Evolutionary conservation across 2,329 filamentous ascomycete genomes (phyloP), one percentile per base, ranked within the genome.

Genomic region (Alternaria gansuensis): DNA sequence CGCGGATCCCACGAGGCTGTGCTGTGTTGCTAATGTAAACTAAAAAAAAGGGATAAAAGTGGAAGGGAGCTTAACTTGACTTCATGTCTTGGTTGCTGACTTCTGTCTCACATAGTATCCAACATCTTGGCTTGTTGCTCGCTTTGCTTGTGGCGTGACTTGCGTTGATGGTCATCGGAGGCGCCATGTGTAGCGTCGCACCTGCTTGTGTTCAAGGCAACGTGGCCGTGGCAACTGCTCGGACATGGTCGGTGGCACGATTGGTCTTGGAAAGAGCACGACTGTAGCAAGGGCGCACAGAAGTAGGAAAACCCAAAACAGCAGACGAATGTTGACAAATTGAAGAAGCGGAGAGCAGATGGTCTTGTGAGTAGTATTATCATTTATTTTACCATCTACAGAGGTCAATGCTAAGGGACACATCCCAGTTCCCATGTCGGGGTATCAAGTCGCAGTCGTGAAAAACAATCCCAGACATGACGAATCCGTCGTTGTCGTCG

Each of bases 401-500:
- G 56, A 54, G 50, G 55, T 52, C 51, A 62, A 59, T 56, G 58
- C 43, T 40, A 41, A 59, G 28, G 45, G 31, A 33, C 51, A 60
- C 61, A 55, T 65, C 57, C 56, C 62, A 57, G 29, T 46, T 61
- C 63, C 63, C 56, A 34, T 54, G 56, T 58, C 48, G 71, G 73
- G 73, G 73, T 75, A 75, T 76, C 71, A 69, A 70, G 66, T 67
- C 69, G 64, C 70, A 58, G 69, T 63, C 64, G 59, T 52, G 63
- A 66, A 63, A 63, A 53, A 57, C 63, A 50, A 64, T 40, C 51
- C 53, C 56, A 29, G 60, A 62, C 68, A 63, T 67, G 62, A 65
- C 58, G 54, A 62, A 48, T 58, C 52, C 37, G 41, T 71, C 67
- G 56, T 73, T 59, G 65, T 59, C 65, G 64, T 73, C 54, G 66